These are phyloP conservation scores for Trichopus zeylanicus DNA, from an alignment of 116 monocot species.

Conservation along the genomic window DNA sequence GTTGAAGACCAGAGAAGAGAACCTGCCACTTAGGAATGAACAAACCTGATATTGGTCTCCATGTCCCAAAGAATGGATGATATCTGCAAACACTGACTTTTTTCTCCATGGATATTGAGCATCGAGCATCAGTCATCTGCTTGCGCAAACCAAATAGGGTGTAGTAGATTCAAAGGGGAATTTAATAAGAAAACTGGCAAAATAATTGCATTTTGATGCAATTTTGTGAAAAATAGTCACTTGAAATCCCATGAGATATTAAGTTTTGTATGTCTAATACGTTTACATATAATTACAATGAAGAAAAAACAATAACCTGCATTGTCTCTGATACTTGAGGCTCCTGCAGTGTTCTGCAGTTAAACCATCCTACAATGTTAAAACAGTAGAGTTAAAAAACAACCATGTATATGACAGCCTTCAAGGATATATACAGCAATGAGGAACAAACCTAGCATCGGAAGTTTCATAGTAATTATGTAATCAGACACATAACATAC, in stretches of 20 bases:
- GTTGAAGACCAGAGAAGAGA: not conserved
- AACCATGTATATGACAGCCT: not conserved
- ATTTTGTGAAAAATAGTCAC: too few relatives aligned
- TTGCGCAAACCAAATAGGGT: not conserved
- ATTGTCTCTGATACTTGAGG: not conserved
- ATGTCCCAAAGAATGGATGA: constrained; percentile 58
- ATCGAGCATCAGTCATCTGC: constrained; percentile 82
- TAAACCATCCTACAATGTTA: constrained; percentile 47
- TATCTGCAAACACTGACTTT: constrained; percentile 54
- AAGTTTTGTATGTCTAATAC: too few relatives aligned
- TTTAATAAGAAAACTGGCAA: too few relatives aligned
- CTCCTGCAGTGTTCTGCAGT: too few relatives aligned
- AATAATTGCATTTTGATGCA: too few relatives aligned
- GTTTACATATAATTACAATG: too few relatives aligned
- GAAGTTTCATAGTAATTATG: not conserved
- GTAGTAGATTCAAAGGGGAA: too few relatives aligned
- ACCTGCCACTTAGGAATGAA: too few relatives aligned
- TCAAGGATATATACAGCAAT: not conserved
- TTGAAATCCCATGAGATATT: too few relatives aligned
- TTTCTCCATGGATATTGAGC: constrained; percentile 51
- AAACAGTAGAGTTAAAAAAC: not conserved
- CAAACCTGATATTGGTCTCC: constrained; percentile 69
- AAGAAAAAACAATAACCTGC: not conserved
- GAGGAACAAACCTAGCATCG: not conserved
- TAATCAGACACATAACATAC: too few relatives aligned